Evolutionary conservation across 2,329 filamentous ascomycete species (phyloP).

Genomic region (Cylindrodendrum hubeiense): DNA sequence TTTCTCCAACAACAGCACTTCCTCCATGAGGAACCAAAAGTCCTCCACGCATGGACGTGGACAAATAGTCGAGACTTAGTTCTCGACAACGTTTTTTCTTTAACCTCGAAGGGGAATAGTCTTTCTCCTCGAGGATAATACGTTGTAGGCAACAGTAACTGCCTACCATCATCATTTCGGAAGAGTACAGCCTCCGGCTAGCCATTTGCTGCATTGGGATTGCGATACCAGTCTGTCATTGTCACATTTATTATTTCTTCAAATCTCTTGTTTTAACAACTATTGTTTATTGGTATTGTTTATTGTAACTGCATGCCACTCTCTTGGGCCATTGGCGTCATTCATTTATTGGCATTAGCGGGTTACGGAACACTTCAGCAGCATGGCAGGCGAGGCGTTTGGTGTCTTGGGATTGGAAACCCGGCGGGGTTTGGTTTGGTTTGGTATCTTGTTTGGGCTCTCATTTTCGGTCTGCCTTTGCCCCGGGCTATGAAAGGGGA

Average conservation of each 20-base stretch:
- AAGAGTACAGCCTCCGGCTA: constrained; percentile 13
- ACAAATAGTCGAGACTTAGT: not conserved
- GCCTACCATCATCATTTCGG: constrained; percentile 5
- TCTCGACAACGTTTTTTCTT: constrained; percentile 3
- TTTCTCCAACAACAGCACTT: not conserved
- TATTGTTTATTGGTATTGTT: constrained; percentile 16
- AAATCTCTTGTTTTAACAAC: constrained; percentile 35
- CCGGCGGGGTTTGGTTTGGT: constrained; percentile 16
- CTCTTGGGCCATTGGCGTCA: not conserved
- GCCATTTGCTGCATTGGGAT: constrained; percentile 17
- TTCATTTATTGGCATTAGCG: constrained; percentile 16
- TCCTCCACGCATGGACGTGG: not conserved
- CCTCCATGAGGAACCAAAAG: not conserved
- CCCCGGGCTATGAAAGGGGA: constrained; percentile 31
- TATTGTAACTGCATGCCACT: not conserved
- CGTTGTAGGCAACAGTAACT: constrained; percentile 2
- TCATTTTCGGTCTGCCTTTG: constrained; percentile 1
- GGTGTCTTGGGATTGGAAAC: constrained; percentile 27
- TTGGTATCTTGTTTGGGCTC: constrained; percentile 8
- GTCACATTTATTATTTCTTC: constrained; percentile 15
- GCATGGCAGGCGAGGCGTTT: constrained; percentile 28
- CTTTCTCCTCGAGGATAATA: constrained; percentile 7
- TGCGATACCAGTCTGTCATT: constrained; percentile 22
- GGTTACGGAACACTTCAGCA: constrained; percentile 17
- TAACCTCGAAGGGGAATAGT: not conserved